Conservation (phyloP, 2,329 filamentous ascomycete species). For the Fusarium sp. region DNA sequence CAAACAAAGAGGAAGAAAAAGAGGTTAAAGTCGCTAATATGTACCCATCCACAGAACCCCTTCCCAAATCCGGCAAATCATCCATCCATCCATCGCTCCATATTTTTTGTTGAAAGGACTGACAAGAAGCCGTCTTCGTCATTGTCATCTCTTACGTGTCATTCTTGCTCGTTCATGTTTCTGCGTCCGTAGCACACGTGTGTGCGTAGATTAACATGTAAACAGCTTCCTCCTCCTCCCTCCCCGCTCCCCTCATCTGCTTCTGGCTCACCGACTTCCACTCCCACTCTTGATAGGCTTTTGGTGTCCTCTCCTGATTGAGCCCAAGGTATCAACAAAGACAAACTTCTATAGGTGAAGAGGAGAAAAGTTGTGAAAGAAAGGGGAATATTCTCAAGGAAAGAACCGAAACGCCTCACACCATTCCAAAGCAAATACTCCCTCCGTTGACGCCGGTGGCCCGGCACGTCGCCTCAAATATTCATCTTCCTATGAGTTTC, state of each 20-base stretch:
- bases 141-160: slow-evolving; percentile 37
- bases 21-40: slow-evolving; percentile 38
- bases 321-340: slow-evolving; percentile 36
- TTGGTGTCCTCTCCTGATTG: slow-evolving; percentile 16
- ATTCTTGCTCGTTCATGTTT: slow-evolving; percentile 35
- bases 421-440: slow-evolving; percentile 7
- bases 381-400: slow-evolving; percentile 17
- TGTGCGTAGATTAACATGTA: slow-evolving; percentile 9
- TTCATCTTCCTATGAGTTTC: not conserved
- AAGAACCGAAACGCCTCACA: slow-evolving; percentile 28
- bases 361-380: slow-evolving; percentile 12
- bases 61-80: slow-evolving; percentile 28
- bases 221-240: not conserved
- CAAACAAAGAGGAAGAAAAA: slow-evolving; percentile 27
- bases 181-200: slow-evolving; percentile 3
- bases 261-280: slow-evolving; percentile 10
- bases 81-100: slow-evolving; percentile 15
- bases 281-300: slow-evolving; percentile 18
- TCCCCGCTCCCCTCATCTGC: not conserved
- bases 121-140: slow-evolving; percentile 30
- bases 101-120: slow-evolving; percentile 16
- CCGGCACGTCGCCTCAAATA: not conserved
- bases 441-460: not conserved
- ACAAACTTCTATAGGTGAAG: slow-evolving; percentile 35
- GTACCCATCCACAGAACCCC: slow-evolving; percentile 23